Percentiles rank a stretch among this genome's conserved stretches.
phyloP scores from a whole-genome alignment of 1,284 basidiomycete genomes.

The Cutaneotrichosporon cavernicola region DNA sequence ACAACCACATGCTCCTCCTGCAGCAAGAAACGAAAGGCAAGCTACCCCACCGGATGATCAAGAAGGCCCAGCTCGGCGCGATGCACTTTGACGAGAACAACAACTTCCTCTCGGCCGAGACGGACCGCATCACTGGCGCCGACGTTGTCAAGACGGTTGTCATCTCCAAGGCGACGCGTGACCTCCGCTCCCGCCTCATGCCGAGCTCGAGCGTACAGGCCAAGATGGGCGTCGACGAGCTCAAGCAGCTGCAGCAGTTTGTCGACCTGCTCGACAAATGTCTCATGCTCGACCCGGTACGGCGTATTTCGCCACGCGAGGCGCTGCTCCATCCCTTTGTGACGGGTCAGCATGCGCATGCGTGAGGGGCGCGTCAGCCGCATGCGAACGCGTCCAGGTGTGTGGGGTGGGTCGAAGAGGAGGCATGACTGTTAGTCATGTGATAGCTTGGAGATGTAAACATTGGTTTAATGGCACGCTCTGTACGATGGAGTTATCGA shows the following conservation, averaged over 20 bases:
- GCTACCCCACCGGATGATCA: conserved; percentile 90
- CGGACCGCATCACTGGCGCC: conserved; percentile 74
- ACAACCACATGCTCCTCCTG: conserved; percentile 95
- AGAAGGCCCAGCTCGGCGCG: conserved; percentile 86
- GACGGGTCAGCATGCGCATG: conserved; percentile 22
- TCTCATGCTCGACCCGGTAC: conserved; percentile 81
- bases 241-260: conserved; percentile 76
- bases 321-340: conserved; percentile 86
- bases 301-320: conserved; percentile 81
- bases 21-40: conserved; percentile 97
- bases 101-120: conserved; percentile 65
- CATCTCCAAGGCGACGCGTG: conserved; percentile 77
- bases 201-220: conserved; percentile 65
- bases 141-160: conserved; percentile 77
- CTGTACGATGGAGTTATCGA: too few relatives aligned
- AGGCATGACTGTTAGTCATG: background rate
- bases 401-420: background rate
- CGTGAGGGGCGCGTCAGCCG: background rate
- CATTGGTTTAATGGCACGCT: background rate
- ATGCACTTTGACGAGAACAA: conserved; percentile 88
- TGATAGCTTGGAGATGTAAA: background rate
- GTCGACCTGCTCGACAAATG: conserved; percentile 91
- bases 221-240: conserved; percentile 84
- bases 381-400: background rate
- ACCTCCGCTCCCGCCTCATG: conserved; percentile 77